A percentile compares a stretch with the other conserved stretches of the same genome.
These are phyloP conservation scores for Lasiodiplodia citricola DNA, from an alignment of 2,329 filamentous ascomycete species.

Conservation along the genomic window DNA sequence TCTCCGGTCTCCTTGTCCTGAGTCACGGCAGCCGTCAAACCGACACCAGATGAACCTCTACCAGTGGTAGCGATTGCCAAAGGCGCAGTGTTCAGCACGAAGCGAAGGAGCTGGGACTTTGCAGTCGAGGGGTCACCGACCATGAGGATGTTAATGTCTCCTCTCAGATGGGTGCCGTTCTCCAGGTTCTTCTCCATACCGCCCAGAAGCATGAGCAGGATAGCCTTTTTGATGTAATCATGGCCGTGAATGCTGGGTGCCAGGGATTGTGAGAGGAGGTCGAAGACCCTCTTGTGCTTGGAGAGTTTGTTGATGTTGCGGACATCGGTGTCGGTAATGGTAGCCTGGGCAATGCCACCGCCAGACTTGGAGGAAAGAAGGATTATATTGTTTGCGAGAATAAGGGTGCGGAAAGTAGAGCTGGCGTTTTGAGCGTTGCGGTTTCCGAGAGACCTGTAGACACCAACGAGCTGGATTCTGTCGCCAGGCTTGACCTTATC, in stretches of 20 bases:
- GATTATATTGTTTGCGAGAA: slow-evolving; percentile 94
- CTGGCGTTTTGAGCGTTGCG: slow-evolving; percentile 89
- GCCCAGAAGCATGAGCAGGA: slow-evolving; percentile 90
- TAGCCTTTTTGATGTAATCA: slow-evolving; percentile 97
- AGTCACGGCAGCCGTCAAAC: slow-evolving; percentile 95
- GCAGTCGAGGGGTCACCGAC: slow-evolving; percentile 98
- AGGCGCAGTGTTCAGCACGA: slow-evolving; percentile 95
- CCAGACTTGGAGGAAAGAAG: slow-evolving; percentile 95
- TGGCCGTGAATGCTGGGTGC: slow-evolving; percentile 97
- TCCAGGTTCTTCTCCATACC: slow-evolving; percentile 99
- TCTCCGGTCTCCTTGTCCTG: slow-evolving; percentile 98
- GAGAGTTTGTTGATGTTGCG: slow-evolving; percentile 98
- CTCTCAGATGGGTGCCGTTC: slow-evolving; percentile 95
- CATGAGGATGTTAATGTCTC: slow-evolving; percentile 99
- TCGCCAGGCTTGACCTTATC: slow-evolving; percentile 95
- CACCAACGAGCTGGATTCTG: slow-evolving; percentile 94
- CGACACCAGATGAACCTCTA: slow-evolving; percentile 94
- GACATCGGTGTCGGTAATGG: slow-evolving; percentile 95
- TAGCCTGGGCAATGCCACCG: slow-evolving; percentile 87
- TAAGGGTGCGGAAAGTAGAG: slow-evolving; percentile 90
- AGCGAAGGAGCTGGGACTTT: slow-evolving; percentile 96
- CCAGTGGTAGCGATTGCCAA: slow-evolving; percentile 96
- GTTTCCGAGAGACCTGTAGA: slow-evolving; percentile 92
- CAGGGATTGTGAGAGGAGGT: slow-evolving; percentile 89
- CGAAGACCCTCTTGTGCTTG: slow-evolving; percentile 93